Conservation (phyloP, 495 filamentous ascomycete species). For the Amphirosellinia nigrospora region DNA sequence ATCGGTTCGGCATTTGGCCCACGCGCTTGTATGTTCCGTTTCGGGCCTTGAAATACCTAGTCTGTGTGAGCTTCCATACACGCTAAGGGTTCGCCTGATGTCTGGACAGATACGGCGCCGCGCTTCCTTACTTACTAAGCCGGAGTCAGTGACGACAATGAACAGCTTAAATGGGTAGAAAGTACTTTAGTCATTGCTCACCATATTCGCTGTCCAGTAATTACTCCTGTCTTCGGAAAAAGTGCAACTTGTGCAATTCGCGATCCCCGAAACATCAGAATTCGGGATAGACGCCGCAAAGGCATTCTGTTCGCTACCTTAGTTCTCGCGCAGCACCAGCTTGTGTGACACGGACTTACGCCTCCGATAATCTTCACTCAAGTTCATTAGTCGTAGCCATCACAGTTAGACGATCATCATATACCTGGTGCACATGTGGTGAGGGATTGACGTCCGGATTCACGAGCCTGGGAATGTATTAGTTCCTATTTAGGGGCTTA, state of each 20-base stretch:
- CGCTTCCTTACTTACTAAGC: neutral
- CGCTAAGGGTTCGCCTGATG: neutral
- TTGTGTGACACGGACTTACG: neutral
- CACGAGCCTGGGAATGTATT: neutral
- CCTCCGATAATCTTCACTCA: neutral
- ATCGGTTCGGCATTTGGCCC: slow-evolving; percentile 44
- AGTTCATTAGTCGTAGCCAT: neutral
- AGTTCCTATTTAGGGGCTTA: neutral
- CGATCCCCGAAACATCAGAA: slow-evolving; percentile 30
- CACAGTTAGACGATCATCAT: neutral
- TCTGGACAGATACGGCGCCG: neutral
- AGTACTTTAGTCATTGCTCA: slow-evolving; percentile 48
- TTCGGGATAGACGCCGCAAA: slow-evolving; percentile 41
- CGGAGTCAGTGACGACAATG: neutral
- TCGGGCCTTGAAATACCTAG: neutral
- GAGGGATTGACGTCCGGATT: neutral
- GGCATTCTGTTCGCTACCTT: slow-evolving; percentile 5
- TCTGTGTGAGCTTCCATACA: neutral
- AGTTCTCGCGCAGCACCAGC: neutral
- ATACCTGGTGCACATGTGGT: neutral
- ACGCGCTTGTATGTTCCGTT: slow-evolving; percentile 42
- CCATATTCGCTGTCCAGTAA: slow-evolving; percentile 51
- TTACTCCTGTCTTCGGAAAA: slow-evolving; percentile 45
- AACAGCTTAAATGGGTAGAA: neutral
- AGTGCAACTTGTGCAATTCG: slow-evolving; percentile 41